Conservation (phyloP, 225 moss, liverwort and hornwort genomes). For the Straminergon stramineum region DNA sequence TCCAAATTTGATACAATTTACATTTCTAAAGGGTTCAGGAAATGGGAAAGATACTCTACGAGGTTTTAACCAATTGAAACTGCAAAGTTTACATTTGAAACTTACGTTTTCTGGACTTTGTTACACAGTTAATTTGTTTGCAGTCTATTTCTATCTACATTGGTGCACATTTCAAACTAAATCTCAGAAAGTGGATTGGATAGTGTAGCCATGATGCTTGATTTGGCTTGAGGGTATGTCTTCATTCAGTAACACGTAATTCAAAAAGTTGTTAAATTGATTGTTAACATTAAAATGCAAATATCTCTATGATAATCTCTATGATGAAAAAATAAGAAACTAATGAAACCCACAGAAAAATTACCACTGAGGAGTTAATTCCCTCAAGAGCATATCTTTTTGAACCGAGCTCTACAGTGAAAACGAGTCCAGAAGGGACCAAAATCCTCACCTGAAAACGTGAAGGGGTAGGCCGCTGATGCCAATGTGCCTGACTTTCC, state of each 20-base stretch:
- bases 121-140: neutral
- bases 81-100: neutral
- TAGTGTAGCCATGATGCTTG: neutral
- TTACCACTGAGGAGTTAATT: neutral
- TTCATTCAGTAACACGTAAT: neutral
- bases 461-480: conserved; percentile 83
- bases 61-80: neutral
- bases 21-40: neutral
- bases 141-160: neutral
- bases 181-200: neutral
- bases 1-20: neutral
- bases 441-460: conserved; percentile 29
- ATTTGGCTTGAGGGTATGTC: neutral
- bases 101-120: neutral
- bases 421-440: neutral
- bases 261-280: neutral
- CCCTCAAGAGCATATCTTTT: neutral
- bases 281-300: neutral
- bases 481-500: conserved; percentile 80
- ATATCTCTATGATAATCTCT: neutral
- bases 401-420: neutral
- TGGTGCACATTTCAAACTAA: neutral
- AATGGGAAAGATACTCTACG: neutral
- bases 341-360: neutral
- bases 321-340: neutral